A percentile compares a stretch with the other conserved stretches of the same genome.
Evolutionary conservation across 176 grass and related monocot species (phyloP).

Genomic region (Tuctoria greenei): DNA sequence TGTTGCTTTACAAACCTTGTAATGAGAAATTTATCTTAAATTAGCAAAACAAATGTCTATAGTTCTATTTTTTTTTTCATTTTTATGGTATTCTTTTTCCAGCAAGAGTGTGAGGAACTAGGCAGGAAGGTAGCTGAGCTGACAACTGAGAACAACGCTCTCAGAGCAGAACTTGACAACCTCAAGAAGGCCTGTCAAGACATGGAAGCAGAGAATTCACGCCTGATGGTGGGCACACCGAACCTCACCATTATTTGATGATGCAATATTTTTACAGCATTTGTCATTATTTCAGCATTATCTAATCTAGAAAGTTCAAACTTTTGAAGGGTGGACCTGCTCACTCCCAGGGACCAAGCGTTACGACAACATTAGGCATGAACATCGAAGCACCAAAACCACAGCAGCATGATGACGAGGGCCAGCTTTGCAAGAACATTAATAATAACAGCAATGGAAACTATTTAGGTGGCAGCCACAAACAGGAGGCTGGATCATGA

Average conservation of each 20-base stretch:
- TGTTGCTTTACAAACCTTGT: not conserved
- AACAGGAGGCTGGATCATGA: slow-evolving; percentile 45
- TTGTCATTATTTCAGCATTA: not conserved
- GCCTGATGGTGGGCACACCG: slow-evolving; percentile 51
- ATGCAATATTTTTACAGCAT: not conserved
- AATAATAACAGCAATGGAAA: slow-evolving; percentile 55
- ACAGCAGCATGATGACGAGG: slow-evolving; percentile 33
- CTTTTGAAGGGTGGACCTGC: slow-evolving; percentile 34
- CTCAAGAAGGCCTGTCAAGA: slow-evolving; percentile 68
- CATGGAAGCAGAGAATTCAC: slow-evolving; percentile 63
- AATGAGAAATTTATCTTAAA: not conserved
- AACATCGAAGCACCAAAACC: slow-evolving; percentile 43
- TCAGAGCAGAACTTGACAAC: slow-evolving; percentile 58
- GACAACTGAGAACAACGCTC: slow-evolving; percentile 56
- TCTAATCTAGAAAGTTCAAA: slow-evolving; percentile 10
- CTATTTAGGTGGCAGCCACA: slow-evolving; percentile 37
- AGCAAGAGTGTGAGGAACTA: slow-evolving; percentile 85
- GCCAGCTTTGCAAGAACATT: slow-evolving; percentile 47
- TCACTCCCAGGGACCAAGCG: slow-evolving; percentile 36
- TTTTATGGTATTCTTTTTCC: not conserved
- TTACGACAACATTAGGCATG: slow-evolving; percentile 51
- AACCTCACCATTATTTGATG: not conserved
- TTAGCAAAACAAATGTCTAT: not conserved
- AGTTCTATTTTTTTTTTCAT: not conserved
- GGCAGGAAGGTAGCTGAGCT: slow-evolving; percentile 58